These are phyloP conservation scores for Avena insularis DNA, from an alignment of 176 grass and related monocot genomes.

Conservation along the genomic window DNA sequence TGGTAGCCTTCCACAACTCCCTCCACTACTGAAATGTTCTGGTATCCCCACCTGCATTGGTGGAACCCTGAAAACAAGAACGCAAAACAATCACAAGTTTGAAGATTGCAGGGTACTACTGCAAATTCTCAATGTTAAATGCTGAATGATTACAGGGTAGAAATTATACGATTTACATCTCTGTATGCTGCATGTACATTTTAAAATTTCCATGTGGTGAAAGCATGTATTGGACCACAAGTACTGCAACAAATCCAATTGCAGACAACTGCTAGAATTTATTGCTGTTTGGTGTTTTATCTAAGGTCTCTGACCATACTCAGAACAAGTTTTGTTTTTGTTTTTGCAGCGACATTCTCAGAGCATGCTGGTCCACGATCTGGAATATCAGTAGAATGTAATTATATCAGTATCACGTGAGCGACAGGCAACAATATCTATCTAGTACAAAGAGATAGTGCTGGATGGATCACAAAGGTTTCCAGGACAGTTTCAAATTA, in stretches of 20 bases:
- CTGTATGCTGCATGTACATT: background rate
- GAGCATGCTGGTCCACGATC: background rate
- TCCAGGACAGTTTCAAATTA: background rate
- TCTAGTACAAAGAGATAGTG: background rate
- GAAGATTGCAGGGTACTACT: background rate
- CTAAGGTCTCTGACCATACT: background rate
- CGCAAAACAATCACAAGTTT: background rate
- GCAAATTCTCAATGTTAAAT: background rate
- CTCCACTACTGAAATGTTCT: conserved; percentile 89
- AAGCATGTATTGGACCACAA: background rate
- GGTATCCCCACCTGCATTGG: conserved; percentile 96
- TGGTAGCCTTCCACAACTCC: conserved; percentile 82
- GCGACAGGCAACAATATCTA: background rate
- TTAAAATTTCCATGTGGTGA: background rate
- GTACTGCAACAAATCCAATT: background rate
- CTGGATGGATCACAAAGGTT: background rate
- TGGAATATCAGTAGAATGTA: background rate
- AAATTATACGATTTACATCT: background rate
- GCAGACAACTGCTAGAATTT: background rate
- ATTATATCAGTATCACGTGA: background rate
- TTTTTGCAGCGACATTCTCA: background rate
- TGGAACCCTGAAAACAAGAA: conserved; percentile 73
- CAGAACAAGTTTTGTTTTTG: conserved; percentile 9
- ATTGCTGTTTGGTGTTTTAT: background rate
- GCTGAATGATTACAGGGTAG: background rate